Conservation (phyloP, 495 filamentous ascomycete genomes). For the Recurvomyces mirabilis region DNA sequence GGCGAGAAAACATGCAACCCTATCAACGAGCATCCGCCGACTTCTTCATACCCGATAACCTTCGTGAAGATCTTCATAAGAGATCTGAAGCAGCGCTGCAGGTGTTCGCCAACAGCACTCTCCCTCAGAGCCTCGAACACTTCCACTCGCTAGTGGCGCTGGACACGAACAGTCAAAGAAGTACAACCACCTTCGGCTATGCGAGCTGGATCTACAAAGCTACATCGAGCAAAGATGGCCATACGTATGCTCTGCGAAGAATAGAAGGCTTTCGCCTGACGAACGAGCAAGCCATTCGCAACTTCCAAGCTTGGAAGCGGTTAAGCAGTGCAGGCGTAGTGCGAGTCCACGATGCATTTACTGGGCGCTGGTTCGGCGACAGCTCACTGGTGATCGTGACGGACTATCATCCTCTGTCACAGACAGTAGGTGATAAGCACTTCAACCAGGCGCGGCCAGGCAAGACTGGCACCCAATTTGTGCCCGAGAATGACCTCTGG, state of each 20-base stretch:
- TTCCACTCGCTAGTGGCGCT: slow-evolving; percentile 89
- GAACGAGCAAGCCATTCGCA: slow-evolving; percentile 75
- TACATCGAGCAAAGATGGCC: slow-evolving; percentile 74
- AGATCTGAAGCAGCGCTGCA: slow-evolving; percentile 78
- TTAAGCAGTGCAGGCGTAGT: slow-evolving; percentile 75
- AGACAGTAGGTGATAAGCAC: slow-evolving; percentile 79
- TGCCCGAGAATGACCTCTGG: slow-evolving; percentile 78
- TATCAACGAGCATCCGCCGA: slow-evolving; percentile 81
- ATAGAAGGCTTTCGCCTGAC: slow-evolving; percentile 78
- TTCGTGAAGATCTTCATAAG: slow-evolving; percentile 80
- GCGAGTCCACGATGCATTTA: slow-evolving; percentile 83
- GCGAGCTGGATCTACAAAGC: slow-evolving; percentile 93
- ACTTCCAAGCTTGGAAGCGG: slow-evolving; percentile 84
- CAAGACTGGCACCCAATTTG: slow-evolving; percentile 27
- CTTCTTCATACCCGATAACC: slow-evolving; percentile 74
- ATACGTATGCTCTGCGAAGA: slow-evolving; percentile 69
- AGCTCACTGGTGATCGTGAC: slow-evolving; percentile 90
- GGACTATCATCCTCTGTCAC: slow-evolving; percentile 82
- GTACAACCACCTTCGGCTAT: slow-evolving; percentile 64
- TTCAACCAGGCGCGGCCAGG: slow-evolving; percentile 29
- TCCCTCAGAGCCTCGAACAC: slow-evolving; percentile 65
- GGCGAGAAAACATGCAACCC: slow-evolving; percentile 61
- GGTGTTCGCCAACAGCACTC: slow-evolving; percentile 64
- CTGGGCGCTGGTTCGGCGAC: slow-evolving; percentile 82
- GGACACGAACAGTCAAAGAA: slow-evolving; percentile 69